phyloP scores from a whole-genome alignment of 2,329 filamentous ascomycete genomes.

The Tolypocladium inflatum region DNA sequence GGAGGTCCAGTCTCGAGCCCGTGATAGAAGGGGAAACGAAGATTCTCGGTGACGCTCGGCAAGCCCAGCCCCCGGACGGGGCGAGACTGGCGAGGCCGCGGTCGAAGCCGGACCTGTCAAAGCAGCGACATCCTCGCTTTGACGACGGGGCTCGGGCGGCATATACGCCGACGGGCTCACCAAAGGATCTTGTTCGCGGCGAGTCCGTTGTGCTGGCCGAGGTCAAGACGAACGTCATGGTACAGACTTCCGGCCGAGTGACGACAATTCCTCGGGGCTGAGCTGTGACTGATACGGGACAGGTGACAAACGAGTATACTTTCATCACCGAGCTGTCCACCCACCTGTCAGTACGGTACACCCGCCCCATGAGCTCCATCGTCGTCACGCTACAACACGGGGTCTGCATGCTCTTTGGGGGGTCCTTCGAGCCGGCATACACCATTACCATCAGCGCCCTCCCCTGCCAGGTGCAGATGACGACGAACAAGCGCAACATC shows the following conservation, averaged over 20 bases:
- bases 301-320: slow-evolving; percentile 68
- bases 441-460: slow-evolving; percentile 65
- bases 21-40: slow-evolving; percentile 17
- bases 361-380: slow-evolving; percentile 63
- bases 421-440: slow-evolving; percentile 71
- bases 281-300: slow-evolving; percentile 1
- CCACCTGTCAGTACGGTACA: slow-evolving; percentile 65
- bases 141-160: not conserved
- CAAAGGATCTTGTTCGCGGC: slow-evolving; percentile 37
- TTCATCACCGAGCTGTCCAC: slow-evolving; percentile 67
- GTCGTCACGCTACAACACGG: slow-evolving; percentile 70
- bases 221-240: slow-evolving; percentile 22
- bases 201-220: slow-evolving; percentile 52
- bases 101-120: not conserved
- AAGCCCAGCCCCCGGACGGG: slow-evolving; percentile 5
- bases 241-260: not conserved
- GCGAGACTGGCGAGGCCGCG: slow-evolving; percentile 1
- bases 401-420: slow-evolving; percentile 64
- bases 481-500: slow-evolving; percentile 74
- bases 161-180: slow-evolving; percentile 10
- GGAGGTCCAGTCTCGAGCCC: slow-evolving; percentile 15
- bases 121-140: not conserved
- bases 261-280: not conserved
- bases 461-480: slow-evolving; percentile 56
- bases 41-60: slow-evolving; percentile 8